Evolutionary conservation across 805 yeast species (phyloP), one percentile per base, ranked within the genome.

Genomic region (Metschnikowia reukaufii): DNA sequence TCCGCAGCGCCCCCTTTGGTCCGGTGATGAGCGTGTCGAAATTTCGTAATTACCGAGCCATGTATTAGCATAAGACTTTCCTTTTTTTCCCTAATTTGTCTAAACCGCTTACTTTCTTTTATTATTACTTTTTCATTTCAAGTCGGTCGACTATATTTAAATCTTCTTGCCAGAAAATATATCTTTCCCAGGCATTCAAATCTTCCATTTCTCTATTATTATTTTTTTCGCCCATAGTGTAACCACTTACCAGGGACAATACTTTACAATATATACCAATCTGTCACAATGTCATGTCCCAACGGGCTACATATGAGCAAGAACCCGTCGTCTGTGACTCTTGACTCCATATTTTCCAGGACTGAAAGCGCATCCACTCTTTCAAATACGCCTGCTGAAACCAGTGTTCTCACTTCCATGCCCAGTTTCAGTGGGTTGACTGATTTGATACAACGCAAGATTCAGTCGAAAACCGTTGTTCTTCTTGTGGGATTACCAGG

Each of bases 401-500:
- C 25, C 50, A 52, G 19, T 36, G 55, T 38, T 35, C 38, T 36
- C 48, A 42, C 38, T 30, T 25, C 36, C 36, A 20, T 42, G 45
- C 46, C 50, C n/a, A 42, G 50, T 18, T 23, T 48, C 37, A 37
- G 47, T 38, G 52, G 49, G 35, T 51, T 57, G 30, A 39, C 44
- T 13, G 52, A 49, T 29, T 52, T 47, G 43, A 53, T 50, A 33
- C 51, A 42, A 29, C 43, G 44, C 29, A 47, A 54, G 20, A 42
- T 53, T 25, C 49, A 48, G 31, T 44, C 52, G 20, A 61, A 52
- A 45, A 55, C 60, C 30, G 51, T 64, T n/a, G 56, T 68, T 34
- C 54, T 72, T 46, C 51, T 72, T 42, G 71, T 70, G 6, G 76
- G 76, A 1, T 62, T 72, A 41, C 76, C 76, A 0, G 76, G 75